Evolutionary conservation across 768 basidiomycete species (phyloP), one percentile per base, ranked within the genome.

Genomic region (Mycena epipterygia): DNA sequence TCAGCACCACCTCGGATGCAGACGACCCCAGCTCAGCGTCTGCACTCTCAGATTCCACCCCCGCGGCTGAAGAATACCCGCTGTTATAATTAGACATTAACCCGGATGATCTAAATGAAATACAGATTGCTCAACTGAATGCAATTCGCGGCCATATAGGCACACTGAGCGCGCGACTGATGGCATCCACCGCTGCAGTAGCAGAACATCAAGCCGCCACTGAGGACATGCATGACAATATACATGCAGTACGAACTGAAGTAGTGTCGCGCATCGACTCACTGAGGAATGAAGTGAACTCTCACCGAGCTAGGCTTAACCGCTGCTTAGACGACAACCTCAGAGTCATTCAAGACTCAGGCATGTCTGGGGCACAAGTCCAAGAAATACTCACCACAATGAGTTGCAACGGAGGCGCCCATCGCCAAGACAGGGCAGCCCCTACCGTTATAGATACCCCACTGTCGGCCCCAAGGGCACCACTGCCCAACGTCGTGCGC

Each of bases 311-410:
- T 1, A 17, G 37, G 9, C 25, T 63, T 0, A 63, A 63, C 17
- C 33, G 37, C 0, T 51, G 46, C 16, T n/a, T 61, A 17, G 46
- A 61, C 25, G 61, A 63, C 14, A 63, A 63, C 27, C 29, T 63
- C 2, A 48, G 48, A 12, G 52, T 52, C 1, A 1, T 63, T 1
- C 14, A 17, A 27, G 61, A 63, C 2, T 39, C 46, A 2, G 61
- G 61, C 2, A 21, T 27, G 0, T 51, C 49, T 1, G 23, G 11
- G 3, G 23, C 49, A 1, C 61, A 41, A 13, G 23, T 63, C 12
- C 2, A 35, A 5, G 49, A 29, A 0, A 25, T 51, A 51, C 37
- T 63, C 11, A 2, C 2, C 13, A 48, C 32, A 1, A 46, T 60
- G 58, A 35, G 44, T n/a, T 6, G 30, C 7, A 52, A 52, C 13